Conservation (phyloP, 192 early-diverging fungal genomes). For the Coemansia asiatica region DNA sequence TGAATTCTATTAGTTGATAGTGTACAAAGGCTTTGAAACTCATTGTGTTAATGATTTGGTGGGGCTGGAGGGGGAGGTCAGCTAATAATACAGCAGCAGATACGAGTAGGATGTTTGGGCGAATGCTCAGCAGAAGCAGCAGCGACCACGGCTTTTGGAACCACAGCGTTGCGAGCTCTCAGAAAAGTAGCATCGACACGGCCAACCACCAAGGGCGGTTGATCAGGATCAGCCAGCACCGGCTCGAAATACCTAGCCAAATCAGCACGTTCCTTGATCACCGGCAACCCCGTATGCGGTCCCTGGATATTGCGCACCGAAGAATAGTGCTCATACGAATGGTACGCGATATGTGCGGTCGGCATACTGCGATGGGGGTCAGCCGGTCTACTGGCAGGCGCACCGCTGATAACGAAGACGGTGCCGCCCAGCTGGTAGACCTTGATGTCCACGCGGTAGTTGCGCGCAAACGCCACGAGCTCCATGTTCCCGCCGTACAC, state of each 20-base stretch:
- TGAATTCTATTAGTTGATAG: neutral
- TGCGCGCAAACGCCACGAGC: constrained; percentile 68
- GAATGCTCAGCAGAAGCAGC: neutral
- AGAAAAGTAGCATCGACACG: constrained; percentile 3
- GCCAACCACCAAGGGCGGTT: neutral
- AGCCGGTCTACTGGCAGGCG: constrained; percentile 46
- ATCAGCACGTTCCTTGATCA: constrained; percentile 54
- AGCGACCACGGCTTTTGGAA: constrained; percentile 1
- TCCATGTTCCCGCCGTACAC: constrained; percentile 76
- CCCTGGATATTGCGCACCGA: constrained; percentile 69
- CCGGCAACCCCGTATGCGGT: constrained; percentile 62
- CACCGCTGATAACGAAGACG: constrained; percentile 69
- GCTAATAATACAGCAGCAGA: constrained; percentile 2
- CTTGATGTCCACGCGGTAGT: constrained; percentile 63
- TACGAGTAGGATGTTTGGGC: neutral
- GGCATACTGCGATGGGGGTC: constrained; percentile 45
- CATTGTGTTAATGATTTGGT: too few species aligned
- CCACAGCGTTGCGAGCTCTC: neutral
- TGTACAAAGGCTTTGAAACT: too few species aligned
- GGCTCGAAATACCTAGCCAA: neutral
- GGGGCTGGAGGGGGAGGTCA: too few species aligned
- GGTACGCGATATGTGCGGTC: constrained; percentile 70
- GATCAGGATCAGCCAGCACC: neutral
- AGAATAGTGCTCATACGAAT: constrained; percentile 76
- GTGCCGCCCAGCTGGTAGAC: constrained; percentile 68